These are phyloP conservation scores for Aegilops bicornis DNA, from an alignment of 176 grass and related monocot genomes.

Conservation along the genomic window DNA sequence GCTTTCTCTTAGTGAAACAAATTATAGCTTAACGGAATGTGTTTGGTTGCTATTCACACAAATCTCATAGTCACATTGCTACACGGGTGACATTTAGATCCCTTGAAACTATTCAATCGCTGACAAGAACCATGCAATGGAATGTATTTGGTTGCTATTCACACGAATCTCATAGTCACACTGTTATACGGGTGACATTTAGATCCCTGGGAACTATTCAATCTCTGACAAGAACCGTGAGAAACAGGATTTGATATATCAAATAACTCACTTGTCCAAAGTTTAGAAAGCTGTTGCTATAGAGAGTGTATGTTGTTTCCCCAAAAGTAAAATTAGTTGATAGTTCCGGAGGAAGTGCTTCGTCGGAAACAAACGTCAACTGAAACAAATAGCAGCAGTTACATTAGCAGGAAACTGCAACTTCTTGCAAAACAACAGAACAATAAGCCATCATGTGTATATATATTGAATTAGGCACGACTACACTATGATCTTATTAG, in stretches of 20 bases:
- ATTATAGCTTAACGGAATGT: not conserved
- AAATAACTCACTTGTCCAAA: conserved; percentile 76
- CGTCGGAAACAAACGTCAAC: conserved; percentile 93
- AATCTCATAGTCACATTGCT: not conserved
- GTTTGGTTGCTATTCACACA: not conserved
- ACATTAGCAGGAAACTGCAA: conserved; percentile 18
- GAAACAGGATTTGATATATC: conserved; percentile 12
- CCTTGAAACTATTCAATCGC: not conserved
- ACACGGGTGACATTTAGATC: not conserved
- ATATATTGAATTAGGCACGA: not conserved
- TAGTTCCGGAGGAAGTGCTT: conserved; percentile 61
- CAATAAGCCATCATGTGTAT: not conserved
- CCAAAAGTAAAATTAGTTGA: conserved; percentile 70
- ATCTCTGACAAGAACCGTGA: not conserved
- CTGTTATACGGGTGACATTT: not conserved
- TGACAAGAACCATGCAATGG: not conserved
- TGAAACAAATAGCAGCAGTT: conserved; percentile 58
- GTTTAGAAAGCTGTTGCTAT: conserved; percentile 92
- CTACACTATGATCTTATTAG: not conserved
- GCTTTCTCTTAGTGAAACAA: conserved; percentile 2
- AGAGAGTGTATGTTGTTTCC: conserved; percentile 78
- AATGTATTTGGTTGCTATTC: not conserved
- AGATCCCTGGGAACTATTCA: not conserved
- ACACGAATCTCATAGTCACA: not conserved
- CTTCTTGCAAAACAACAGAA: not conserved